Base-by-base conservation (phyloP, 2,329 filamentous ascomycete genomes). In the Microdochium nivale region DNA sequence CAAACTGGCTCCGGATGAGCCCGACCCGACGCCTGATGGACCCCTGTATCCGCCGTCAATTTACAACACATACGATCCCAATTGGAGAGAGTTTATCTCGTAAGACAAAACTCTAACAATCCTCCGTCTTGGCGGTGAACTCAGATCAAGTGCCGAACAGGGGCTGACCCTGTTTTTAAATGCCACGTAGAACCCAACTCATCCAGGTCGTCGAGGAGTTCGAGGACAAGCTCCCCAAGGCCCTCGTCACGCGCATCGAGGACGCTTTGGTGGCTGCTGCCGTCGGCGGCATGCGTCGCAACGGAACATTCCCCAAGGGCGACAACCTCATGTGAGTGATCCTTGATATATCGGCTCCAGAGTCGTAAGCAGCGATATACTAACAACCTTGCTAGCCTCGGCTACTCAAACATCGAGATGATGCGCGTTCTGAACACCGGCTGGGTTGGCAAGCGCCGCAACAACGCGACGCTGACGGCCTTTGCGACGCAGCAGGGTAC, bases 401-500 rank as follows among this genome's bases (percentile, higher is more conserved):
- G 59, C 0, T 73, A 73, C 56, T 67, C 67, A 0, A 76, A 75
- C 54, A 72, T 72, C 1, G 59, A 44, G 1, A 59, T 72, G 30
- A 73, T 73, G 69, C 65, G 71, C 3, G 65, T 65, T 2, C 62
- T 69, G 44, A 62, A 62, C 2, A 65, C 69, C 2, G 68, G 69
- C 10, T 73, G 70, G 69, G 65, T 71, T n/a, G 71, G 71, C 1
- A 51, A 62, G 3, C 67, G 69, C 2, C 62, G 64, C 19, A 57
- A 64, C 21, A 73, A 73, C 55, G 52, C 65, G 21, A 65, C 60
- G 0, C 63, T 71, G 4, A 60, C 65, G 52, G 54, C 66, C 50
- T 73, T 69, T 52, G 69, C 70, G 46, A 59, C 67, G 23, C 53
- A 62, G 23, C 64, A 67, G 40, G 71, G 64, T 1, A 49, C 62